Percentiles rank a stretch among this genome's conserved stretches.
These are phyloP conservation scores for Erythrophleum fordii DNA, from an alignment of 306 rosid species.

Conservation along the genomic window DNA sequence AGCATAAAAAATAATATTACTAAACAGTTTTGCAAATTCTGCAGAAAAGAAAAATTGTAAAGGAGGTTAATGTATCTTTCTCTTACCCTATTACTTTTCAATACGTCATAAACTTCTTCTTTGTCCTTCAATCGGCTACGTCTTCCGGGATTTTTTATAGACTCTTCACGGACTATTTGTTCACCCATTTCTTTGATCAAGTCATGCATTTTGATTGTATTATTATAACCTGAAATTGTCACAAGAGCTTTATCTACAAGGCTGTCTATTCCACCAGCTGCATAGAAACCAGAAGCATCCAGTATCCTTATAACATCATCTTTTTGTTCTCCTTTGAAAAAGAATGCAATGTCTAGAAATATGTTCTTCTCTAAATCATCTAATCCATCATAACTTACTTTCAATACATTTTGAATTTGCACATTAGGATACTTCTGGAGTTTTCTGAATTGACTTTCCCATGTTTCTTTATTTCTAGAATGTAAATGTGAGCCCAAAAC, in stretches of 20 bases:
- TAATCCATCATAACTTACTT: too few species aligned
- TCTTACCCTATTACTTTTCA: slow-evolving; percentile 28
- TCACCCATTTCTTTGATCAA: slow-evolving; percentile 36
- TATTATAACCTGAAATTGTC: slow-evolving; percentile 10
- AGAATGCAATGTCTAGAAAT: slow-evolving; percentile 48
- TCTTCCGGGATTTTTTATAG: background rate
- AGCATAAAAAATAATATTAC: background rate
- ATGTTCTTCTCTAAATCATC: too few species aligned
- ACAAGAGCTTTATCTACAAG: slow-evolving; percentile 36
- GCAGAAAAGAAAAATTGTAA: background rate
- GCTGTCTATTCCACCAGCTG: slow-evolving; percentile 12
- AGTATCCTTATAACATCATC: slow-evolving; percentile 15
- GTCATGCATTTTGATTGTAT: slow-evolving; percentile 40
- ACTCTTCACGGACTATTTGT: slow-evolving; percentile 24
- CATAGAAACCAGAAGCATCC: slow-evolving; percentile 24
- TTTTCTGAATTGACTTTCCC: too few species aligned
- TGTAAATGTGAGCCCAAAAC: too few species aligned
- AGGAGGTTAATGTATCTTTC: background rate
- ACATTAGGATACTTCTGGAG: too few species aligned
- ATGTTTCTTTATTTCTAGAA: too few species aligned
- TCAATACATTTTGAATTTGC: too few species aligned
- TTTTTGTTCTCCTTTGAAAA: background rate
- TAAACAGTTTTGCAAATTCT: background rate
- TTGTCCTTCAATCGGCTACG: slow-evolving; percentile 8
- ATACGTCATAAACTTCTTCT: slow-evolving; percentile 12